Base-by-base conservation (phyloP, 768 basidiomycete genomes). In the Suillus weaverae region DNA sequence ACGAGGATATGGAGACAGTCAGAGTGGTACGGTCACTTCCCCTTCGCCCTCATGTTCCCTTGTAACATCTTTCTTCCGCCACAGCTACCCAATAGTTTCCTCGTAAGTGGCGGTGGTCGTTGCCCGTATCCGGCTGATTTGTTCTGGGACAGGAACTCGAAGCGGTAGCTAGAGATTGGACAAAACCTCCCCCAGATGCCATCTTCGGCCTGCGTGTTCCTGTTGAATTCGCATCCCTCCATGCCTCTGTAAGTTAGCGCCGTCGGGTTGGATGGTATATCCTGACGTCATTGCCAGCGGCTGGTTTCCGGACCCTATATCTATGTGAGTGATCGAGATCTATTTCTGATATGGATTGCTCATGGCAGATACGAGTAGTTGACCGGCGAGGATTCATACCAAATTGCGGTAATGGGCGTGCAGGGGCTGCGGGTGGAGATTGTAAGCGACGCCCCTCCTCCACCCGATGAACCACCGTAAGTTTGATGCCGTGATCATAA, bases 1-100 rank as follows among this genome's bases (percentile, higher is more conserved):
- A 89, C 74, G 90, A 82, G 62, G 93, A 94, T 44, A 91, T 93
- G 89, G 93, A 95, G 78, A 94, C 93, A 9, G 83, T 95, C 64
- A 83, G 89, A 68, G 86, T 90, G 82, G 90, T 59, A 59, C 16
- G 39, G 10, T 18, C 57, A 88, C 63, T 62, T 81, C 73, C 62
- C 35, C 32, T 38, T 62, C 20, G n/a, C 46, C 48, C 59, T 59
- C 18, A 41, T 30, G 30, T 13, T 13, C 3, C 77, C 57, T 35
- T 60, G 74, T 70, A 22, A 20, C 59, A 26, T 62, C 56, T 57
- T 66, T 26, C 62, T 4, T 57, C 33, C 48, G 18, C 44, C 51
- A 30, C 67, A 93, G 90, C 83, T 95, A 22, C 93, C 93, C 11
- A 82, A 81, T 67, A 84, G 81, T 50, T 93, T 83, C 74, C 77